phyloP scores from a whole-genome alignment of 2,329 filamentous ascomycete species.

The Macrophomina phaseolina region DNA sequence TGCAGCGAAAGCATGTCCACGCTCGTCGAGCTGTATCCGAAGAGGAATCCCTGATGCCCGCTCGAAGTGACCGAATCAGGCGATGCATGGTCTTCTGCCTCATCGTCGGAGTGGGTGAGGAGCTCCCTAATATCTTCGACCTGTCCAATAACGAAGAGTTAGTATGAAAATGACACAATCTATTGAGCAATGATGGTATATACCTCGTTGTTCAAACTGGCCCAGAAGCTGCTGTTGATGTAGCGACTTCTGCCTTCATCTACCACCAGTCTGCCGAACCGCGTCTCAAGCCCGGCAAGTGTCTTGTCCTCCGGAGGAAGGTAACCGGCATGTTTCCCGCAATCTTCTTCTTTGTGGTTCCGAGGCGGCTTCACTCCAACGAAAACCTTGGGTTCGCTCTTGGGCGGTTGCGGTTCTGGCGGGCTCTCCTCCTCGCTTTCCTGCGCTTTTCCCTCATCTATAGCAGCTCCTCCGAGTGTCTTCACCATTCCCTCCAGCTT shows the following conservation, averaged over 20 bases:
- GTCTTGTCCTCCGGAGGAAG: constrained; percentile 34
- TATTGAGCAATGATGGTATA: constrained; percentile 29
- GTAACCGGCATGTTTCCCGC: constrained; percentile 14
- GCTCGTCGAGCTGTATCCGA: constrained; percentile 74
- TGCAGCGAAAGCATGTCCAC: constrained; percentile 70
- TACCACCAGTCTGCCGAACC: constrained; percentile 72
- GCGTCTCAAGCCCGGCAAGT: constrained; percentile 51
- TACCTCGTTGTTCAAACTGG: constrained; percentile 76
- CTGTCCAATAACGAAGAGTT: constrained; percentile 38
- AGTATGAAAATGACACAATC: not conserved
- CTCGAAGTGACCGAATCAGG: constrained; percentile 42
- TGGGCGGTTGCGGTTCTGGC: not conserved
- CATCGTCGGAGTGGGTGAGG: constrained; percentile 66
- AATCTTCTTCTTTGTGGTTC: constrained; percentile 35
- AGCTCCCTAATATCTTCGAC: constrained; percentile 68
- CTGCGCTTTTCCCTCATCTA: constrained; percentile 39
- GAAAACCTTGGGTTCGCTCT: not conserved
- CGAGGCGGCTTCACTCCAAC: not conserved
- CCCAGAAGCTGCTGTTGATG: constrained; percentile 79
- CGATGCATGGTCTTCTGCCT: constrained; percentile 59
- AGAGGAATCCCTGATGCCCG: constrained; percentile 71
- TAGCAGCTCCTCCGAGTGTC: constrained; percentile 51
- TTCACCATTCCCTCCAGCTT: constrained; percentile 78
- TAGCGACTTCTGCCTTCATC: constrained; percentile 75
- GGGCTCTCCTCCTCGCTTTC: constrained; percentile 35